phyloP scores from a whole-genome alignment of 1,284 basidiomycete genomes.

The Mycena citricolor region DNA sequence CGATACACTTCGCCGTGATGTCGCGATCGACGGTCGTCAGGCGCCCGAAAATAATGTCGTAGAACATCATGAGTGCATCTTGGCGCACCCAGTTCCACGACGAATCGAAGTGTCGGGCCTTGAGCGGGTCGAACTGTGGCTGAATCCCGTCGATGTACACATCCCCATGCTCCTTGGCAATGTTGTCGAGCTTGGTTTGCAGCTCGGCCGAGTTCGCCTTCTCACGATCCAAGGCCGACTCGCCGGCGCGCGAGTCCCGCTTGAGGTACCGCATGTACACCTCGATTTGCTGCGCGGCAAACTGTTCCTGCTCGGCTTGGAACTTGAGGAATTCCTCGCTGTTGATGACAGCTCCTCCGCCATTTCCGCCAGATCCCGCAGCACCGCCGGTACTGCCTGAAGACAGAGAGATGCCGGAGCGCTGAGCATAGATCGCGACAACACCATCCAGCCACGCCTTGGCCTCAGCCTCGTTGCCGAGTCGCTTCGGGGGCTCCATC shows the following conservation, averaged over 20 bases:
- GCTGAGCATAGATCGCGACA: constrained; percentile 82
- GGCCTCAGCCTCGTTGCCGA: constrained; percentile 89
- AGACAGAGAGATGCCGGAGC: constrained; percentile 84
- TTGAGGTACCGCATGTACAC: constrained; percentile 95
- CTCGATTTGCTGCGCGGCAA: constrained; percentile 92
- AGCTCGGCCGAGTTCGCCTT: constrained; percentile 72
- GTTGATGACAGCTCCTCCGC: constrained; percentile 87
- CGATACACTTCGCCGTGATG: constrained; percentile 96
- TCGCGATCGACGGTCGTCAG: constrained; percentile 91
- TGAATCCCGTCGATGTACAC: constrained; percentile 93
- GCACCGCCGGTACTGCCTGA: constrained; percentile 62
- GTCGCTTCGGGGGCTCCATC: constrained; percentile 91
- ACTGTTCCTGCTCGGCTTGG: constrained; percentile 89
- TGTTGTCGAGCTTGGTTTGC: constrained; percentile 87
- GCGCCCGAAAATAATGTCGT: constrained; percentile 95
- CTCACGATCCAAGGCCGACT: constrained; percentile 85
- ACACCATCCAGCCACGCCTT: constrained; percentile 92
- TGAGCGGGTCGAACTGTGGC: constrained; percentile 90
- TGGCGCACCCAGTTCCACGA: constrained; percentile 99
- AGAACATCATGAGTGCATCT: constrained; percentile 93
- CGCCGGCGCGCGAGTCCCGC: constrained; percentile 89
- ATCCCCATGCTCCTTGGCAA: constrained; percentile 89
- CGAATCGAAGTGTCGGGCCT: constrained; percentile 97
- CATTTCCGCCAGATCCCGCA: constrained; percentile 49
- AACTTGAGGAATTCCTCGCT: constrained; percentile 98